phyloP scores from a whole-genome alignment of 1,139 yeast species.

The Pichia cactophila region DNA sequence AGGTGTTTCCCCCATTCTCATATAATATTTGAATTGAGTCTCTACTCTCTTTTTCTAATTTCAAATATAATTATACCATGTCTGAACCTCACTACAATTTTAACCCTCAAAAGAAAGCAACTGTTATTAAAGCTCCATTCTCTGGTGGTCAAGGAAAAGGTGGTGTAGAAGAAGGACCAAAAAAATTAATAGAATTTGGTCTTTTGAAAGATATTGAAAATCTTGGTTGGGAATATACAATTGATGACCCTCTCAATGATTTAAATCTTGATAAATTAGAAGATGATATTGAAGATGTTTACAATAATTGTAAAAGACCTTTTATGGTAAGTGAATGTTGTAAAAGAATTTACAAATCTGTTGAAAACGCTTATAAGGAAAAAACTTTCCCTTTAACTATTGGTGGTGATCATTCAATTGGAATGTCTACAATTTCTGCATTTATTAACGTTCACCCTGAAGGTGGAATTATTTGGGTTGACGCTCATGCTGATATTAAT shows the following conservation, averaged over 20 bases:
- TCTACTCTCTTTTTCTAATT: too few species aligned
- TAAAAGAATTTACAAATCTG: slow-evolving; percentile 54
- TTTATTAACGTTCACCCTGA: slow-evolving; percentile 74
- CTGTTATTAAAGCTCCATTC: slow-evolving; percentile 78
- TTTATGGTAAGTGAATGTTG: slow-evolving; percentile 71
- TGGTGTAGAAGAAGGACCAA: slow-evolving; percentile 95
- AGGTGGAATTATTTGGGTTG: slow-evolving; percentile 91
- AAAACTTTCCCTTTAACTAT: slow-evolving; percentile 70
- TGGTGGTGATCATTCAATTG: slow-evolving; percentile 97
- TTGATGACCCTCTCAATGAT: slow-evolving; percentile 51
- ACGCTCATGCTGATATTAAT: slow-evolving; percentile 96
- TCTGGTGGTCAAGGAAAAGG: slow-evolving; percentile 95
- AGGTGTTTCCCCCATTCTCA: neutral
- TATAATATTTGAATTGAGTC: too few species aligned
- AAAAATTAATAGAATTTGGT: slow-evolving; percentile 66
- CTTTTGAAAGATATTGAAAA: slow-evolving; percentile 51
- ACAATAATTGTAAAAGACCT: slow-evolving; percentile 63
- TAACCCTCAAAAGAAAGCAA: slow-evolving; percentile 46
- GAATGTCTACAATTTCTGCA: slow-evolving; percentile 88
- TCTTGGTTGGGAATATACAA: slow-evolving; percentile 64
- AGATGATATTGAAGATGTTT: slow-evolving; percentile 39
- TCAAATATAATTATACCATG: neutral
- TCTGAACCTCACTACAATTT: slow-evolving; percentile 36
- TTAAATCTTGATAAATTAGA: slow-evolving; percentile 38
- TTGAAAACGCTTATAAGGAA: slow-evolving; percentile 40